Conservation (phyloP, 2,329 filamentous ascomycete species). For the Cercospora sojina region DNA sequence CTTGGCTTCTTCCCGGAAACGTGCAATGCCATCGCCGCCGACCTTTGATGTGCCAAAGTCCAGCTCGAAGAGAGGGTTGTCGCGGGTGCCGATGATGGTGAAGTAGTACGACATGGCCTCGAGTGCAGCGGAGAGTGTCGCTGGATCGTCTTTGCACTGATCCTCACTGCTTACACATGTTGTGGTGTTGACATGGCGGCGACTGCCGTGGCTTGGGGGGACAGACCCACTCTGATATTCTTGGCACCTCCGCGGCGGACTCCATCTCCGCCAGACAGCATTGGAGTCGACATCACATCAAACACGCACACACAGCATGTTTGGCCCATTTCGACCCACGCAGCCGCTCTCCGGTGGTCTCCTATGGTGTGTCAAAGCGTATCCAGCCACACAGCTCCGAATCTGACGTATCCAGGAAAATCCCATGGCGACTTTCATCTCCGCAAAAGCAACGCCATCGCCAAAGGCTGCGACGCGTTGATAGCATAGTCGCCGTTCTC, state of each 20-base stretch:
- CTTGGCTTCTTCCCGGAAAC: conserved; percentile 82
- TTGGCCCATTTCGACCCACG: conserved; percentile 77
- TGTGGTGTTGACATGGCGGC: background rate
- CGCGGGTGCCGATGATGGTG: conserved; percentile 89
- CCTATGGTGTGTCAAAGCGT: conserved; percentile 62
- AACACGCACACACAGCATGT: conserved; percentile 58
- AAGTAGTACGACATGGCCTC: conserved; percentile 92
- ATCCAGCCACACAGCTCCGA: background rate
- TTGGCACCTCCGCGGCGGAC: conserved; percentile 10
- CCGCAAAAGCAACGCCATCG: conserved; percentile 89
- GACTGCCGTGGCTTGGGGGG: background rate
- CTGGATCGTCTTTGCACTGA: background rate
- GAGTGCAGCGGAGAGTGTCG: background rate
- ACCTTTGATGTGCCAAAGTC: conserved; percentile 97
- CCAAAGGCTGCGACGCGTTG: conserved; percentile 77
- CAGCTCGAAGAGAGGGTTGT: conserved; percentile 94
- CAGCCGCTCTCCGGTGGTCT: conserved; percentile 75
- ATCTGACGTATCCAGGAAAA: conserved; percentile 66
- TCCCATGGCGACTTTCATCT: conserved; percentile 88
- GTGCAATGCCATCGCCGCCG: conserved; percentile 86
- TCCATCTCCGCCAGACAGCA: background rate
- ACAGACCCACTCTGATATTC: conserved; percentile 3
- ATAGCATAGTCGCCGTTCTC: conserved; percentile 80
- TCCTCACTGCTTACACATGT: background rate
- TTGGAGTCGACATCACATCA: background rate